These are phyloP conservation scores for Fusarium oxysporum DNA, from an alignment of 2,329 filamentous ascomycete genomes.

Conservation along the genomic window DNA sequence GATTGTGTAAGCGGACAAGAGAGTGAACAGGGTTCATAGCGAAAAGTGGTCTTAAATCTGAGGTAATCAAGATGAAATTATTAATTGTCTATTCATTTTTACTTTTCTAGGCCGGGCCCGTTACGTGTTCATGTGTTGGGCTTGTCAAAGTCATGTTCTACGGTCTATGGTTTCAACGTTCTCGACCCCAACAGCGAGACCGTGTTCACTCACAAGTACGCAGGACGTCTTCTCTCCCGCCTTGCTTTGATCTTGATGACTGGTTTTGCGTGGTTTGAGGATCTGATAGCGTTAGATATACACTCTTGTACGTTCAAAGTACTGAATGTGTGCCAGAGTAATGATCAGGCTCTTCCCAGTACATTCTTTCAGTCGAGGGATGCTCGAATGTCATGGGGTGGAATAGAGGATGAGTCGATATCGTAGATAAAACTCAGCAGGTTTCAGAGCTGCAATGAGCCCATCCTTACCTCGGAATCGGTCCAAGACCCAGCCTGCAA, in stretches of 20 bases:
- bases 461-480: conserved; percentile 4
- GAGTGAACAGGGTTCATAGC: background rate
- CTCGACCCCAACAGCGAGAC: background rate
- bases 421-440: background rate
- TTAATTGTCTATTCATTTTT: conserved; percentile 1
- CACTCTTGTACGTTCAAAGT: background rate
- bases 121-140: background rate
- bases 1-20: conserved; percentile 18
- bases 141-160: background rate
- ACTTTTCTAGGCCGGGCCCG: background rate
- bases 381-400: background rate
- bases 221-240: background rate
- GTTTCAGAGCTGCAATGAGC: background rate
- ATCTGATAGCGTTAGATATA: background rate
- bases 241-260: too few relatives aligned
- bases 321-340: background rate
- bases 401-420: too few relatives aligned
- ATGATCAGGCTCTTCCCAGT: background rate
- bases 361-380: background rate
- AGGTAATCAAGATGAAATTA: conserved; percentile 12
- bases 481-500: conserved; percentile 2
- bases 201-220: background rate
- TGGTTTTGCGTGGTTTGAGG: background rate
- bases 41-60: background rate
- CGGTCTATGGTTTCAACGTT: background rate